phyloP scores from a whole-genome alignment of 192 early-diverging fungal species.

The Glomus cerebriforme region DNA sequence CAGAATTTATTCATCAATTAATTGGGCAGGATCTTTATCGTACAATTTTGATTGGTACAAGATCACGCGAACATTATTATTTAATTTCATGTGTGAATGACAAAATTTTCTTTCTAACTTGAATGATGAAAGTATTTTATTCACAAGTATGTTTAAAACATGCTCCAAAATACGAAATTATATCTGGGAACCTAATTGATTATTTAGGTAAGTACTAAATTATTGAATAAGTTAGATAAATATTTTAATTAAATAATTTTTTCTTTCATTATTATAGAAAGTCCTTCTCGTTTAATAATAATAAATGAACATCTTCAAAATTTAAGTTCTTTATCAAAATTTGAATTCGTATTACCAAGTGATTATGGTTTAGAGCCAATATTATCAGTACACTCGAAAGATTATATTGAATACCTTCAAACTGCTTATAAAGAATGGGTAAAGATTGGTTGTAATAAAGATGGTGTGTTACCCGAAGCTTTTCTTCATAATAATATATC shows the following conservation, averaged over 20 bases:
- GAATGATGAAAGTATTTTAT: conserved; percentile 24
- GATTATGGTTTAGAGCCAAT: conserved; percentile 64
- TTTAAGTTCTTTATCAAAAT: background rate
- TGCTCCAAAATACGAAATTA: conserved; percentile 13
- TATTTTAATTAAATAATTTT: background rate
- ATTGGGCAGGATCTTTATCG: too few relatives aligned
- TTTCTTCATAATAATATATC: conserved; percentile 42
- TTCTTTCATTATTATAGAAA: background rate
- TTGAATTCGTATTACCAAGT: background rate
- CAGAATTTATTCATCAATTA: too few relatives aligned
- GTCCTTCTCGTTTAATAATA: background rate
- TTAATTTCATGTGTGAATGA: background rate
- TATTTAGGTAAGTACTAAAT: conserved; percentile 6
- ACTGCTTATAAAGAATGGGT: conserved; percentile 62
- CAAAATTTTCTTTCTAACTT: background rate
- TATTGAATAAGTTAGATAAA: background rate
- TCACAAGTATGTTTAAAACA: conserved; percentile 15
- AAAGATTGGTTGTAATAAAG: conserved; percentile 52
- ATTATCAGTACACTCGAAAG: conserved; percentile 54
- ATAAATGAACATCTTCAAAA: background rate
- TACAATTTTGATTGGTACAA: background rate
- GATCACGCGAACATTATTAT: background rate
- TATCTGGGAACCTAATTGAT: conserved; percentile 6
- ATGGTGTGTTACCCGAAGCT: conserved; percentile 56
- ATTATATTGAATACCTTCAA: conserved; percentile 61